Evolutionary conservation across 768 basidiomycete genomes (phyloP), one percentile per base, ranked within the genome.

Genomic region (Boletus rubescentipes): DNA sequence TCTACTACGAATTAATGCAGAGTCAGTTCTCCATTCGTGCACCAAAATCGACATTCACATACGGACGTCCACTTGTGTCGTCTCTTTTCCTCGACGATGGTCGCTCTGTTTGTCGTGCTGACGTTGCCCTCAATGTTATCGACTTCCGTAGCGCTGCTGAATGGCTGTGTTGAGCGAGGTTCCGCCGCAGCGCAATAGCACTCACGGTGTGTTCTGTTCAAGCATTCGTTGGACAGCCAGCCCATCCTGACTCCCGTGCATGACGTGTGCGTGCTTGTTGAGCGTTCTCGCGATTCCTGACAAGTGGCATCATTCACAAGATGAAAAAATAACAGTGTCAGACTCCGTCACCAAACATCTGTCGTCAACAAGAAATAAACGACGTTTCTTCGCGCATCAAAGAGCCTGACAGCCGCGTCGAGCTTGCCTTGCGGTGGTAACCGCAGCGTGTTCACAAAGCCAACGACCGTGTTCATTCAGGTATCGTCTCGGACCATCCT

Each of bases 351-450:
- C 58, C 58, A 59, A 12, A 59, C 15, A 1, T 59, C 57, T 0
- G 51, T 55, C 16, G 44, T 41, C 20, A 58, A 35, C 45, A 58
- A 40, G 18, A 54, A 59, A 49, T 53, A 38, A 53, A 59, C 53
- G 5, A 29, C 32, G 30, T 42, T 11, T 21, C n/a, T 49, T 9
- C 30, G 51, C 2, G 46, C 45, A 12, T 59, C 47, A 37, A 60
- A 59, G 23, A 54, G 36, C 7, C 35, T 45, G 51, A 54, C 21
- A 6, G 39, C 57, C 20, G 31, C 39, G 21, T 32, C 21, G 20
- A 60, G 50, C 23, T 54, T 59, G 39, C 54, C 51, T n/a, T 59
- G 47, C 9, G 2, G 23, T 3, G 39, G 15, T 7, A 35, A 14
- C 0, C 35, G 35, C n/a, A 34, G 3, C 11, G 36, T 18, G 5